These are phyloP conservation scores for Paecilomyces variotii DNA, from an alignment of 2,329 filamentous ascomycete genomes.

Conservation along the genomic window DNA sequence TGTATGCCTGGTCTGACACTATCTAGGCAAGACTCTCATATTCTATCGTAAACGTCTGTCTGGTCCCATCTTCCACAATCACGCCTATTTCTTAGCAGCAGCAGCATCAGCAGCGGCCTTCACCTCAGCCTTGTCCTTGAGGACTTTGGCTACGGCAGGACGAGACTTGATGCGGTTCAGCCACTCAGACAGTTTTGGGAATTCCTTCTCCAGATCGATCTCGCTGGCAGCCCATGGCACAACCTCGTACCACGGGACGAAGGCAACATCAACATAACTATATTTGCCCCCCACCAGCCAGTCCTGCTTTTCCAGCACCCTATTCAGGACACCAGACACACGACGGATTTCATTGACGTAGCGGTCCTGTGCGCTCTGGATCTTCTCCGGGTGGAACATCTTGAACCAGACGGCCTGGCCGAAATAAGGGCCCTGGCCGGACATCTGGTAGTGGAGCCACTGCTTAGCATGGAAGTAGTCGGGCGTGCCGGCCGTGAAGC, in stretches of 20 bases:
- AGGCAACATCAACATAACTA: slow-evolving; percentile 36
- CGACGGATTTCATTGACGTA: slow-evolving; percentile 40
- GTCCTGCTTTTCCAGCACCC: slow-evolving; percentile 24
- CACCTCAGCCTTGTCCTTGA: slow-evolving; percentile 9
- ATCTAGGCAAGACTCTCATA: background rate
- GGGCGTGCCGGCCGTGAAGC: slow-evolving; percentile 22
- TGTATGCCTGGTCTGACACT: background rate
- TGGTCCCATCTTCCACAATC: background rate
- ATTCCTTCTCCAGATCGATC: slow-evolving; percentile 22
- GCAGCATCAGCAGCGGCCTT: background rate
- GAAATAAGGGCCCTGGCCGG: slow-evolving; percentile 43
- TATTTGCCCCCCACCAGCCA: slow-evolving; percentile 38
- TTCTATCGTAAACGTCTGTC: background rate
- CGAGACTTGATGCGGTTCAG: slow-evolving; percentile 19
- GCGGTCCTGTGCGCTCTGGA: slow-evolving; percentile 36
- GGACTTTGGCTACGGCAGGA: slow-evolving; percentile 16
- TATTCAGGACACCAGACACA: slow-evolving; percentile 38
- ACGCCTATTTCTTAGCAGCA: background rate
- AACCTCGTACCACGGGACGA: slow-evolving; percentile 27
- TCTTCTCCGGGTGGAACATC: slow-evolving; percentile 34
- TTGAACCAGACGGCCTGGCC: slow-evolving; percentile 41
- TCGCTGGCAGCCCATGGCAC: slow-evolving; percentile 3
- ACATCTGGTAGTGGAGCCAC: slow-evolving; percentile 40
- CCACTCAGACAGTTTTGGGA: slow-evolving; percentile 22
- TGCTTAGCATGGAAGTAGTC: slow-evolving; percentile 35